phyloP scores from a whole-genome alignment of 441 rosid genomes.

The Euphorbia celastroides region DNA sequence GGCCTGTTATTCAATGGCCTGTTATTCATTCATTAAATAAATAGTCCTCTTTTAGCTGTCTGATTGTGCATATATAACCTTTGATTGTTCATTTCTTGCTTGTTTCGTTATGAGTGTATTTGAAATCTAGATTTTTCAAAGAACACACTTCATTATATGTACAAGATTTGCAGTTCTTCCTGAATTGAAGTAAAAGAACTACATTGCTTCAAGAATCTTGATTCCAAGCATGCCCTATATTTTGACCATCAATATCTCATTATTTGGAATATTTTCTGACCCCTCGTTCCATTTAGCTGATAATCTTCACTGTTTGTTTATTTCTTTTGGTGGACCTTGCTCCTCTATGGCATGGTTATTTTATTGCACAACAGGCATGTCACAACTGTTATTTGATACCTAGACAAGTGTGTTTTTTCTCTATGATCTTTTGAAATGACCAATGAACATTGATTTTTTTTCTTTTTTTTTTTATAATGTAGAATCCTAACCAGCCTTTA shows the following conservation, averaged over 20 bases:
- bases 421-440: constrained; percentile 12
- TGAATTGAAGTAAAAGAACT: no score
- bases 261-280: neutral
- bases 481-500: constrained; percentile 44
- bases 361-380: constrained; percentile 45
- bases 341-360: constrained; percentile 42
- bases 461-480: constrained; percentile 4
- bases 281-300: constrained; percentile 1
- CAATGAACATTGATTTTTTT: constrained; percentile 12
- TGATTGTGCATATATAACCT: neutral
- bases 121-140: neutral
- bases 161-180: no score
- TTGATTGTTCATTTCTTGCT: neutral
- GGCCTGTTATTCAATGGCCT: neutral
- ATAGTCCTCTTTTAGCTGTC: neutral
- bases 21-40: neutral
- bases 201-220: no score
- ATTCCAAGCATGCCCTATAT: no score
- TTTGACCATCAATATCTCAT: neutral
- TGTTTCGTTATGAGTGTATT: no score
- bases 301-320: neutral
- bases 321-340: neutral
- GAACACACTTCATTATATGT: no score
- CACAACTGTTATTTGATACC: constrained; percentile 13
- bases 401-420: constrained; percentile 6